Evolutionary conservation across 305 asterid species (phyloP).

Genomic region (Fraxinus baroniana): DNA sequence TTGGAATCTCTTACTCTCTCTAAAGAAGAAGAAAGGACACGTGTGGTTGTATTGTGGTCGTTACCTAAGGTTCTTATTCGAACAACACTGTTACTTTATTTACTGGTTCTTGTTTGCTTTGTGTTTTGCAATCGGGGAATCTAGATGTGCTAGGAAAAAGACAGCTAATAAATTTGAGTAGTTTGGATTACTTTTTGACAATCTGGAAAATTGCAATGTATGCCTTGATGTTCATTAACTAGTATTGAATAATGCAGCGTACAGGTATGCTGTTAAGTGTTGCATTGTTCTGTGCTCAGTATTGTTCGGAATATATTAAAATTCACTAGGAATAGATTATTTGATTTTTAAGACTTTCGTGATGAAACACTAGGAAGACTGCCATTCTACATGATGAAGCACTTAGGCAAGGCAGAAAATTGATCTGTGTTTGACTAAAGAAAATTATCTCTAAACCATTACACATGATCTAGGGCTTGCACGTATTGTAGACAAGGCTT

Average conservation of each 20-base stretch:
- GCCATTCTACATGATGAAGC: not conserved
- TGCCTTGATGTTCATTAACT: not conserved
- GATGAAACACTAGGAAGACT: not conserved
- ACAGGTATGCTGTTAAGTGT: not conserved
- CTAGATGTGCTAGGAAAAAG: not conserved
- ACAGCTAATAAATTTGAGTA: not conserved
- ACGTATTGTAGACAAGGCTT: not conserved
- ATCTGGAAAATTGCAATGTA: not conserved
- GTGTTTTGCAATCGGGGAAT: not conserved
- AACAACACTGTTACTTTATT: conserved; percentile 1
- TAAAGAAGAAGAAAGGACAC: conserved; percentile 69
- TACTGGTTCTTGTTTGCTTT: not conserved
- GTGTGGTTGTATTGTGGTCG: conserved; percentile 67
- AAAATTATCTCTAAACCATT: not conserved
- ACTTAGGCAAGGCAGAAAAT: not conserved
- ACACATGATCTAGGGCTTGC: not conserved
- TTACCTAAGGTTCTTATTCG: conserved; percentile 68
- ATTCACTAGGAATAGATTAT: not conserved
- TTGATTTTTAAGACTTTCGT: not conserved
- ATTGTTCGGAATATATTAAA: not conserved
- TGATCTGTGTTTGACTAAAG: not conserved
- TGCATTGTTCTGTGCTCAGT: not conserved
- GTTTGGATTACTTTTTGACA: not conserved
- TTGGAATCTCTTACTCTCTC: conserved; percentile 66
- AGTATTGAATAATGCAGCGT: not conserved